Base-by-base conservation (phyloP, 208 protist genomes). In the Trichomonas tenax region DNA sequence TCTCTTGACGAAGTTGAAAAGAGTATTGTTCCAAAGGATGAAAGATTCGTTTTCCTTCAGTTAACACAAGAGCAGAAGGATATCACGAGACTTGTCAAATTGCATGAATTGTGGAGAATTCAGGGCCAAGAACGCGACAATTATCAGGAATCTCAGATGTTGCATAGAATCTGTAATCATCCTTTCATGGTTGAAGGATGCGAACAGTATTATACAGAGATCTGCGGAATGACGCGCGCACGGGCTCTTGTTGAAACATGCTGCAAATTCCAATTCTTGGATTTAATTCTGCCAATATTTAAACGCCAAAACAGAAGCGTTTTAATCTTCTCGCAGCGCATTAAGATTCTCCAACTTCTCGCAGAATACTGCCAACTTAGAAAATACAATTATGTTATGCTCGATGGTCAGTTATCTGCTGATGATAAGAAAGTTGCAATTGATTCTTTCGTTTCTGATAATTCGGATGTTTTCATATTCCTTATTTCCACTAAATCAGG, bases 321-420 rank as follows among this genome's bases (percentile, higher is more conserved):
- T 9, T 98, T 99, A 38, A 99, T 99, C 63, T 99, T 99, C 97
- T 99, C 98, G 11, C 99, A 99, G 96, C 99, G 99, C 96, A 96
- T 96, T 45, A 82, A 96, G 45, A 84, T 97, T 82, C 96, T 98
- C 23, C 96, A 97, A 88, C 96, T 98, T 40, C 86, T 98, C 44
- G 97, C 97, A 48, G 96, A 97, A 86, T 97, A 96, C 40, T 84
- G 46, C 34, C 14, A 49, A 48, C 4, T 49, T 34, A 63, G 21
- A 95, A 45, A 93, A 48, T 96, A 96, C 58, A 49, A 0, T 17
- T 97, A 96, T 44, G 95, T 95, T 10, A 51, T 72, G 36, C 86
- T 96, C 11, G 38, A 82, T 84, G 96, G 96, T 23, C 21, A 95
- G 26, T 90, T 96, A 15, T 95, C 95, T 44, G 96, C 86, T n/a